Base-by-base conservation (phyloP, 495 filamentous ascomycete species). In the Chaetomium fimeti region DNA sequence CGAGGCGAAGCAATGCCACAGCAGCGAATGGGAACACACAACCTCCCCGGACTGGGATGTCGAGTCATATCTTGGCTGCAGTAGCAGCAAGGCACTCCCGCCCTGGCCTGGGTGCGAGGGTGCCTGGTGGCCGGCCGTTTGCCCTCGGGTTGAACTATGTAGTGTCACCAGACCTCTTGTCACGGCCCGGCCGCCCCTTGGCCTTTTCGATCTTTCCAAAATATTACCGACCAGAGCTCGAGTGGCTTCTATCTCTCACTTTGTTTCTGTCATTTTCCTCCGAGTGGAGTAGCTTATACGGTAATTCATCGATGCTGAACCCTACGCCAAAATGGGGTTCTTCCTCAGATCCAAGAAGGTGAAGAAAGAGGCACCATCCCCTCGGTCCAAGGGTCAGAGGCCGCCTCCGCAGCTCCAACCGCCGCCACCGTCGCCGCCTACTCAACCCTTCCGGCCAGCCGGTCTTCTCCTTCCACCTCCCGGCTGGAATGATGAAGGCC, bases 41-140 rank as follows among this genome's bases (percentile, higher is more conserved):
- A 27, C 36, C 53, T 65, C 68, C 62, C 63, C 24, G 56, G 25
- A 49, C 70, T 40, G 42, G 70, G 64, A 69, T 74, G 61, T 65
- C 59, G 64, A 57, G 52, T 49, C 47, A 36, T 27, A n/a, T 42
- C 71, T 70, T 62, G 63, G 61, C 56, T 70, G 72, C 73, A 76
- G 54, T 64, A 71, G 68, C 71, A 73, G 74, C 75, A 78, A 78
- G 76, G 77, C 74, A 79, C 74, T 75, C 73, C 76, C 75, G 76
- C 70, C 64, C 49, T 55, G 62, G 27, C 36, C 27, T 45, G n/a
- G n/a, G n/a, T n/a, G n/a, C 18, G 42, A 45, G 18, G 13, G 3
- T 15, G 42, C 40, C 40, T 16, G 40, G 42, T 1, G 36, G 20
- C 11, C 51, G 47, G 29, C 65, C 49, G 42, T 54, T 68, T 62